Evolutionary conservation across 2,329 filamentous ascomycete genomes (phyloP).

Genomic region (Penicillium sp.): DNA sequence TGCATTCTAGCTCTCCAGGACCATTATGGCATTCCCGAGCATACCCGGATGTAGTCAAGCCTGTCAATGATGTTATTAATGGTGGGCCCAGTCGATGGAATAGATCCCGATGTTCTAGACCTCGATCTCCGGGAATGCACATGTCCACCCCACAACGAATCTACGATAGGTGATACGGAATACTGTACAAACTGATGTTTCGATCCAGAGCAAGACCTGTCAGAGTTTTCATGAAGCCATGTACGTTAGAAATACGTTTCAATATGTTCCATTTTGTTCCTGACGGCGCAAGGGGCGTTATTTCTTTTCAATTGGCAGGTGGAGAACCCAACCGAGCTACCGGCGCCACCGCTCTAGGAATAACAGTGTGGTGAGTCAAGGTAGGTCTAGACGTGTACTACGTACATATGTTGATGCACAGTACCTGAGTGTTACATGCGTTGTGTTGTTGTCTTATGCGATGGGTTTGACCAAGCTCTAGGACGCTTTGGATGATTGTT

Average conservation of each 20-base stretch:
- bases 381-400: background rate
- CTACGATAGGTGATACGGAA: background rate
- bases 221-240: background rate
- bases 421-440: background rate
- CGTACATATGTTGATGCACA: background rate
- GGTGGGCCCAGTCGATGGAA: background rate
- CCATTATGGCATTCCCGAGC: background rate
- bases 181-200: background rate
- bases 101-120: conserved; percentile 2
- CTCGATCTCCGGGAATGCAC: background rate
- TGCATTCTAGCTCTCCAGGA: background rate
- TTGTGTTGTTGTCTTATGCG: background rate
- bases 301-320: conserved; percentile 11
- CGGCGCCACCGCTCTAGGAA: conserved; percentile 19
- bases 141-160: background rate
- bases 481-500: background rate
- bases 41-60: background rate
- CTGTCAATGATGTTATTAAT: background rate
- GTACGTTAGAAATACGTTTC: background rate
- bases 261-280: conserved; percentile 3
- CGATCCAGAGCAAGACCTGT: background rate
- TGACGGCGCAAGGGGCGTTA: conserved; percentile 9
- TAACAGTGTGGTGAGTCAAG: conserved; percentile 13
- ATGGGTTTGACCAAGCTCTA: background rate
- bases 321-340: conserved; percentile 15